These are phyloP conservation scores for Mucor piriformis DNA, from an alignment of 371 early-diverging fungal species.

Conservation along the genomic window DNA sequence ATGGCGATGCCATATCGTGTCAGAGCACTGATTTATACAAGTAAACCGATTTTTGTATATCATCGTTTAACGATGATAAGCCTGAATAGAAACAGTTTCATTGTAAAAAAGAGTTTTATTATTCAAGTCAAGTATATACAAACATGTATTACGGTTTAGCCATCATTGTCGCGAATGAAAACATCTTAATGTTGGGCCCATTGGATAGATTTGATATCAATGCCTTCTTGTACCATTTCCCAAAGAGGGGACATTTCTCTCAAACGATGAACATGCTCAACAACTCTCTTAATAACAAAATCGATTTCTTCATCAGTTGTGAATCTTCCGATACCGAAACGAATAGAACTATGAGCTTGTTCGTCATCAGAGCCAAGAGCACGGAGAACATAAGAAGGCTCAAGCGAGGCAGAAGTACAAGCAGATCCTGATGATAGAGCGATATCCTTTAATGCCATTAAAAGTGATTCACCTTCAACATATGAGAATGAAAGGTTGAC, in stretches of 20 bases:
- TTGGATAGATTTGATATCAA: conserved; percentile 90
- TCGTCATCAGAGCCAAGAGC: conserved; percentile 99
- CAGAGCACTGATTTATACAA: no score
- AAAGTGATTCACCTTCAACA: conserved; percentile 99
- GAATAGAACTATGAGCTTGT: conserved; percentile 97
- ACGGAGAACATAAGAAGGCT: conserved; percentile 98
- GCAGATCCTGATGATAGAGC: conserved; percentile 98
- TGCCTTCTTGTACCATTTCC: conserved; percentile 98
- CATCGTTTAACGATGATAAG: no score
- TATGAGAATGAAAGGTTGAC: conserved; percentile 99
- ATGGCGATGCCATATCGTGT: no score
- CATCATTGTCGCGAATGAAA: no score
- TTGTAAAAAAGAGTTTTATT: no score
- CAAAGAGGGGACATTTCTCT: conserved; percentile 99
- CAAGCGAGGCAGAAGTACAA: conserved; percentile 98
- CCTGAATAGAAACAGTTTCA: no score
- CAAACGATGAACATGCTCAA: conserved; percentile 87
- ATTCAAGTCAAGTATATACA: no score
- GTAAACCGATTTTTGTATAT: no score
- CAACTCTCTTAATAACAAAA: conserved; percentile 85
- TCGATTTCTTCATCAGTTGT: conserved; percentile 98
- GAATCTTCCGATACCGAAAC: conserved; percentile 99
- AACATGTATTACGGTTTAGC: no score
- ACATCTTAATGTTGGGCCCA: conserved; percentile 84
- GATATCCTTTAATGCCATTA: conserved; percentile 99